Percentiles rank a stretch among this genome's conserved stretches.
Conservation (phyloP, 2,329 filamentous ascomycete species). For the Nemania sp. region DNA sequence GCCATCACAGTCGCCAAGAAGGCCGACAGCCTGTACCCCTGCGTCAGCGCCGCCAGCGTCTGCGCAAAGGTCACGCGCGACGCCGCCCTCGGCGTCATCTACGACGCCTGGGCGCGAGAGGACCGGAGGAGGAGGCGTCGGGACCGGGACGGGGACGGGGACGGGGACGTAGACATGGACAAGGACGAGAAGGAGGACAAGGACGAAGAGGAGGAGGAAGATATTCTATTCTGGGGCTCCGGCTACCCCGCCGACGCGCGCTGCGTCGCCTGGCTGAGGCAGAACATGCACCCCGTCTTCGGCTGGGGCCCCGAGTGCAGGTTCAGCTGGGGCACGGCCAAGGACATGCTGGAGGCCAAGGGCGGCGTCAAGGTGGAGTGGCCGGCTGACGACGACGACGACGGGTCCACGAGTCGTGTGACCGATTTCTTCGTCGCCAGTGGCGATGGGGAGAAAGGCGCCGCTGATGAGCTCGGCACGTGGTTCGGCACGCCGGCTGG, state of each 20-base stretch:
- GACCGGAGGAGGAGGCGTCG: constrained; percentile 22
- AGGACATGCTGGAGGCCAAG: constrained; percentile 87
- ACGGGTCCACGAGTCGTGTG: constrained; percentile 68
- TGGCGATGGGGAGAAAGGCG: constrained; percentile 50
- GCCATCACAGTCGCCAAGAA: constrained; percentile 83
- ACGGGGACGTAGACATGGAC: too few species aligned
- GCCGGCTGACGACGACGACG: constrained; percentile 77
- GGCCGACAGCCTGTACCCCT: constrained; percentile 89
- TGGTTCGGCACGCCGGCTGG: constrained; percentile 83
- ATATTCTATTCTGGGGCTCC: constrained; percentile 74
- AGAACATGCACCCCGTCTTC: constrained; percentile 89
- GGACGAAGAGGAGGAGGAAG: constrained; percentile 39
- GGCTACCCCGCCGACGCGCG: constrained; percentile 89
- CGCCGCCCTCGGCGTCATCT: constrained; percentile 81
- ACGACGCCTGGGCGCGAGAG: constrained; percentile 53
- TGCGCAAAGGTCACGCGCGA: constrained; percentile 96
- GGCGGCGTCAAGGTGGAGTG: constrained; percentile 77
- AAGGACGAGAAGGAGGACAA: too few species aligned
- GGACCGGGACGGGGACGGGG: too few species aligned
- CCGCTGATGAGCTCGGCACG: constrained; percentile 68
- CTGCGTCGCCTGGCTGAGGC: constrained; percentile 79
- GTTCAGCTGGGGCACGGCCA: constrained; percentile 95
- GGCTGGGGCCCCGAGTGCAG: constrained; percentile 93
- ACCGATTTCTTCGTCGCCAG: constrained; percentile 72
- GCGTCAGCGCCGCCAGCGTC: constrained; percentile 90